Base-by-base conservation (phyloP, 371 early-diverging fungal species). In the Circinella umbellata region DNA sequence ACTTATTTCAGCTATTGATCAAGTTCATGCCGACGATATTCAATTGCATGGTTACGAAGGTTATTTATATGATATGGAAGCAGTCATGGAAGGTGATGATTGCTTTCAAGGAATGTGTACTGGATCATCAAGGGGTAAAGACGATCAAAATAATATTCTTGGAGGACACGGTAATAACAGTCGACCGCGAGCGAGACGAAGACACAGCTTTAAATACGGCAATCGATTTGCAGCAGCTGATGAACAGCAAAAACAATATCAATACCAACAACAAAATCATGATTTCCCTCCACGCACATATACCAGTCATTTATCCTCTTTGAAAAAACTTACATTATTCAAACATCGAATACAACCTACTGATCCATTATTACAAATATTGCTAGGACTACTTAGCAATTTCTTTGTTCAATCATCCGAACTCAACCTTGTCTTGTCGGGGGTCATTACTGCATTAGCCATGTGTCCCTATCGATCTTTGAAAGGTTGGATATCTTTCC, bases 341-440 rank as follows among this genome's bases (percentile, higher is more conserved):
- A 77, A 78, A 57, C 86, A 89, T 64, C 82, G 82, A 61, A 67
- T 89, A 51, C 74, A 80, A 53, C 85, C 81, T 15, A 80, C 86
- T 8, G 91, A 90, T 78, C 87, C 90, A 0, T 69, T 90, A 35
- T 66, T 91, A 8, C 88, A 87, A 49, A 87, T 81, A 59, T 78
- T 91, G 39, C 74, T 91, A 59, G 80, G 77, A 8, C 76, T 88
- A 9, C 80, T 92, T 20, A 77, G 86, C 18, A 86, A 87, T 57
- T 94, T 93, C 66, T 95, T 94, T 76, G 87, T 87, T 0, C 94
- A 95, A 69, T 89, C 94, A 10, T 88, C 90, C 42, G 91, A 92
- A 53, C 88, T 94, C 70, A 96, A 96, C 73, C 70, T 96, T 71
- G 94, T 94, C 0, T 75, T 96, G 37, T 94, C 96, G 0, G 95